Evolutionary conservation across 2,329 filamentous ascomycete genomes (phyloP), one percentile per base, ranked within the genome.

Genomic region (Alternaria metachromatica): DNA sequence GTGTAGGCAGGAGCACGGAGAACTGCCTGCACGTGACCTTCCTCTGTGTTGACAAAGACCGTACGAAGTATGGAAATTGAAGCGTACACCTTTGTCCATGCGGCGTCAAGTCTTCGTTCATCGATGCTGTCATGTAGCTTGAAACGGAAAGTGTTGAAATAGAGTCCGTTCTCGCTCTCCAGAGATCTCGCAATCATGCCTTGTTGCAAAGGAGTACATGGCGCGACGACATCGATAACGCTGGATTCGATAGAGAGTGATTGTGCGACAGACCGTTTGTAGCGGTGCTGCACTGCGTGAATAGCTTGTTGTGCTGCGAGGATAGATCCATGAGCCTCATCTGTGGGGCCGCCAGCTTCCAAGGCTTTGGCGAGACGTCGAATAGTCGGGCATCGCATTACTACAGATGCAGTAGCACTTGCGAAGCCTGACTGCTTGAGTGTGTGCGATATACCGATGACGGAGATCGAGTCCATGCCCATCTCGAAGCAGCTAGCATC

Each of bases 401-500:
- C 83, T 1, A 87, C 69, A 0, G 91, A 88, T 1, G 92, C 87
- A 8, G 87, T 88, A 0, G 88, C 89, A 13, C 84, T 81, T 1
- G 73, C 33, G 56, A 94, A 87, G 0, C 92, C 92, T 3, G 82
- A 82, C 3, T 85, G 82, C 68, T 88, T 92, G 13, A 97, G 82
- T 12, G 84, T 78, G 6, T 86, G 84, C 1, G 91, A 86, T 28
- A 97, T 85, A 8, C 88, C 86, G 49, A 96, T 89, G 0, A 90
- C 92, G 0, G 92, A 93, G 15, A 97, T 93, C 0, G 94, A 97
- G 72, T 97, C 95, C 23, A 97, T 84, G 0, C 94, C 95, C 2
- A 97, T 83, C 67, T 97, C 93, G 70, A 96, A 97, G 18, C 97
- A 87, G 63, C 89, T 97, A 0, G 89, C 88, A 0, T 81, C 82